Percentiles rank a stretch among this genome's conserved stretches.
Conservation (phyloP, 2,329 filamentous ascomycete species). For the Fusarium secorum region DNA sequence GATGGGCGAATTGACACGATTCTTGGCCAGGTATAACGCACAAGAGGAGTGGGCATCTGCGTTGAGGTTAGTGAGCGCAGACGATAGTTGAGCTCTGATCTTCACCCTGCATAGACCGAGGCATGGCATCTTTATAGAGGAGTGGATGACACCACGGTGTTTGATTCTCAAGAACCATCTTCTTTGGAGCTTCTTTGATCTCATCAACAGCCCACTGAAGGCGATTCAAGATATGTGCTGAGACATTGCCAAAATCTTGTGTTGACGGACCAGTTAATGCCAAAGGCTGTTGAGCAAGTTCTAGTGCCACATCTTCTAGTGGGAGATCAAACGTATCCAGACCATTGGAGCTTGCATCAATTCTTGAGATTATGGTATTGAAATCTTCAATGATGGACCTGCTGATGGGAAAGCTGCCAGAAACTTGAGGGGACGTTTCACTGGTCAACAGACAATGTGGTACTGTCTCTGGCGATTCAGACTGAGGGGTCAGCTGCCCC, state of each 20-base stretch:
- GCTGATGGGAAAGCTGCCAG: neutral
- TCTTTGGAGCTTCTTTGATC: constrained; percentile 57
- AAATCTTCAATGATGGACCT: constrained; percentile 19
- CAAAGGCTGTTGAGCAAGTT: constrained; percentile 35
- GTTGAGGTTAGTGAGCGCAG: neutral
- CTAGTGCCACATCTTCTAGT: constrained; percentile 26
- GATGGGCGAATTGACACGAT: constrained; percentile 54
- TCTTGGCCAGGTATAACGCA: constrained; percentile 61
- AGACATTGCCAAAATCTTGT: constrained; percentile 31
- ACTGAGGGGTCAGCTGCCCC: neutral
- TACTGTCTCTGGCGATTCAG: neutral
- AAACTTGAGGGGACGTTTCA: constrained; percentile 1
- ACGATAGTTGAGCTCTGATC: neutral
- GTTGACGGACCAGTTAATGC: constrained; percentile 36
- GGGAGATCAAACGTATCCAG: constrained; percentile 19
- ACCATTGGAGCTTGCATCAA: constrained; percentile 22
- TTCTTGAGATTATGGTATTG: constrained; percentile 17
- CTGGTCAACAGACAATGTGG: constrained; percentile 17
- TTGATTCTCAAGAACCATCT: constrained; percentile 57
- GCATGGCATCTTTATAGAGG: constrained; percentile 62
- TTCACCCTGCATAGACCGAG: constrained; percentile 58
- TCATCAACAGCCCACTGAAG: constrained; percentile 58
- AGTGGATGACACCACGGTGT: constrained; percentile 62
- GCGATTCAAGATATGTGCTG: constrained; percentile 44
- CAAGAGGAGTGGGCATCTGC: constrained; percentile 62